phyloP scores from a whole-genome alignment of 139 green algal species.

The Axilococcus clingmanii region DNA sequence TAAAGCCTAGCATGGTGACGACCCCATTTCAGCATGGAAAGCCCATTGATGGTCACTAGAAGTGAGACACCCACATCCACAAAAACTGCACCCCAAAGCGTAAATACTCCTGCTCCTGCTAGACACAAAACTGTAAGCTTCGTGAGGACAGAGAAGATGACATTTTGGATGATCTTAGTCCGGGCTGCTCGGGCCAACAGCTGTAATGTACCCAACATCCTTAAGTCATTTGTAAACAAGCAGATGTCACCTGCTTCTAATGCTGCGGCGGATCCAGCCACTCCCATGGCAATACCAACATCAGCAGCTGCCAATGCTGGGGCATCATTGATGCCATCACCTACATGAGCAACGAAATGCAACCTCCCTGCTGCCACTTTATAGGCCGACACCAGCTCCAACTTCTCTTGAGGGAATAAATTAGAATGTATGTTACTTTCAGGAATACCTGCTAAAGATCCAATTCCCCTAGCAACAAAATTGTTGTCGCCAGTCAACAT shows the following conservation, averaged over 20 bases:
- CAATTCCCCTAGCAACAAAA: constrained; percentile 60
- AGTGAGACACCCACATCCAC: constrained; percentile 49
- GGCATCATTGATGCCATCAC: constrained; percentile 96
- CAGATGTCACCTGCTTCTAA: constrained; percentile 62
- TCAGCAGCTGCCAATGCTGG: constrained; percentile 89
- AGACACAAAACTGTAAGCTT: constrained; percentile 41
- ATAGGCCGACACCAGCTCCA: constrained; percentile 16
- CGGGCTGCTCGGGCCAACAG: constrained; percentile 22
- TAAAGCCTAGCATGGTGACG: too few species aligned
- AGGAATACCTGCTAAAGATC: constrained; percentile 43
- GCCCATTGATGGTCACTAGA: constrained; percentile 43
- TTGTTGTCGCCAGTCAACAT: constrained; percentile 83
- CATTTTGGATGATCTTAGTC: constrained; percentile 41
- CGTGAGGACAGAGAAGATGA: constrained; percentile 32
- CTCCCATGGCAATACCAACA: constrained; percentile 84
- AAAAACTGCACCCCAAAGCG: constrained; percentile 47
- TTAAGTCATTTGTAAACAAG: constrained; percentile 61
- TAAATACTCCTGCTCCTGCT: constrained; percentile 26
- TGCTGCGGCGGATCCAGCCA: constrained; percentile 39
- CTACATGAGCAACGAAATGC: constrained; percentile 85
- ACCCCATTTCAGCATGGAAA: too few species aligned
- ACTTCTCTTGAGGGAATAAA: constrained; percentile 44
- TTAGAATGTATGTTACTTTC: constrained; percentile 27
- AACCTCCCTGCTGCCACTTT: background rate
- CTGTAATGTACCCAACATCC: constrained; percentile 29